Evolutionary conservation across 2,329 filamentous ascomycete species (phyloP), one percentile per base, ranked within the genome.

Genomic region (Fusarium sp.): DNA sequence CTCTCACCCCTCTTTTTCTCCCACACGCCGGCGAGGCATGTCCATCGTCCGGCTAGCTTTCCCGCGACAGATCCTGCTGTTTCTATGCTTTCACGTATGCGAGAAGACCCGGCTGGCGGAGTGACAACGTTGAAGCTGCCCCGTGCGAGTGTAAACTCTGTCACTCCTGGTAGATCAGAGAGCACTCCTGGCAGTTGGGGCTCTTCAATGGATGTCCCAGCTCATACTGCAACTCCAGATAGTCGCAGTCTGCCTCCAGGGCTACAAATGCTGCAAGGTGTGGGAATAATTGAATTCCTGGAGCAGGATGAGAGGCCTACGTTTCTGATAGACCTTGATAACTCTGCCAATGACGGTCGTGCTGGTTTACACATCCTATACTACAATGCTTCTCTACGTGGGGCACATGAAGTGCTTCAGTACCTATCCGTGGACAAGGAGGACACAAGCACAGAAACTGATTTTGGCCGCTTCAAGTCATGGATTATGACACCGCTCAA

Each of bases 261-360:
- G 7, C 68, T 88, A 45, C 84, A 88, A 53, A 81, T 88, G 52
- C 82, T 94, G 7, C 87, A 87, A 43, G 86, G 86, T 26, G 83
- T 94, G 53, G 90, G 91, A 25, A 85, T 93, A 12, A 80, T 90
- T 21, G 93, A 95, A 77, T 81, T 95, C 41, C 79, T 96, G 42
- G 92, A 95, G 75, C 87, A 91, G 70, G 93, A 96, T 76, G 88
- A 91, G 51, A 84, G 93, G 48, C 93, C 92, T 4, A 92, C 91
- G 0, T 93, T 95, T 73, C 85, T 95, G 43, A 83, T 95, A 34
- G 92, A 95, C 73, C 79, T 92, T 52, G 82, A 83, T 10, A 88
- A 90, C 72, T 78, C 83, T 2, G 77, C 80, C n/a, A 90, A 89
- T 70, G 84, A 83, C 48, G 81, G 80, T 23, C 81, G 84, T 2